phyloP scores from a whole-genome alignment of 176 grass and related monocot species.

The Oryza longistaminata region DNA sequence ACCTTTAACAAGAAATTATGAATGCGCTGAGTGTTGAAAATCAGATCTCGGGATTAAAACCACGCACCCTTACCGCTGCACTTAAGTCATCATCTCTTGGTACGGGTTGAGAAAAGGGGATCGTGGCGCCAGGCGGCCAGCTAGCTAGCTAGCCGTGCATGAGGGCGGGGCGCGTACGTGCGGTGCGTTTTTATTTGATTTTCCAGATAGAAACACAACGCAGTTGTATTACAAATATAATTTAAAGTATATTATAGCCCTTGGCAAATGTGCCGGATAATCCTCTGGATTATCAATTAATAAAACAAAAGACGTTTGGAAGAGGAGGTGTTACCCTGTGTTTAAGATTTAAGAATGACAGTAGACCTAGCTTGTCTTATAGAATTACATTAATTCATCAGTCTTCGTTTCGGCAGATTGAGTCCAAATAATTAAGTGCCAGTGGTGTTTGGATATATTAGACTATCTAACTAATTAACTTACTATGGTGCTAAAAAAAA shows the following conservation, averaged over 20 bases:
- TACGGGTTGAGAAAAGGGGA: too few species aligned
- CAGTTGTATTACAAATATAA: background rate
- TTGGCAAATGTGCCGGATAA: background rate
- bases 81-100: too few species aligned
- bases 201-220: background rate
- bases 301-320: background rate
- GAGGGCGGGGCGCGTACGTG: too few species aligned
- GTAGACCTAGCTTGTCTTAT: conserved; percentile 1
- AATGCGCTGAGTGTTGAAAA: too few species aligned
- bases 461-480: background rate
- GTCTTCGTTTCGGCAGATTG: conserved; percentile 4
- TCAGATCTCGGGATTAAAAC: too few species aligned
- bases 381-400: background rate
- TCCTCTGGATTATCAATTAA: background rate
- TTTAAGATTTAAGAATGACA: conserved; percentile 12
- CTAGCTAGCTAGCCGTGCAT: too few species aligned
- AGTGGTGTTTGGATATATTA: background rate
- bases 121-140: background rate
- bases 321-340: background rate
- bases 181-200: background rate
- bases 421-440: background rate
- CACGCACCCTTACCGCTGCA: too few species aligned
- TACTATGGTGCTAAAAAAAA: background rate
- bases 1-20: too few species aligned
- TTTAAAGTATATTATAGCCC: background rate